Evolutionary conservation across 495 filamentous ascomycete species (phyloP).

Genomic region (Talaromyces borbonicus): DNA sequence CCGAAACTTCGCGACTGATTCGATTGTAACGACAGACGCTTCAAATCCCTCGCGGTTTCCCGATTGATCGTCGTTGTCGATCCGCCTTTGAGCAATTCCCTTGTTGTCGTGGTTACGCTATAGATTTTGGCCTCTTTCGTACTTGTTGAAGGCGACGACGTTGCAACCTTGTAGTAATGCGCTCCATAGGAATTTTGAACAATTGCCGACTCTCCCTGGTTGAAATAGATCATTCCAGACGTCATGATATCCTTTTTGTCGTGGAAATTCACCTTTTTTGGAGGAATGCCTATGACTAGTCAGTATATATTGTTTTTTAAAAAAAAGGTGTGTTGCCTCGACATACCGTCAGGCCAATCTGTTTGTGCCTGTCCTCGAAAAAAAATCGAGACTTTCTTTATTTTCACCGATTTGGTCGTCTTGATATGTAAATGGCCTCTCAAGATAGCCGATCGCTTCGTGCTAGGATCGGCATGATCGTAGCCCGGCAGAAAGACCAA

Average conservation of each 20-base stretch:
- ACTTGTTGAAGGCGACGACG: conserved; percentile 31
- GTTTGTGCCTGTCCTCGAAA: conserved; percentile 81
- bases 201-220: conserved; percentile 48
- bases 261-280: conserved; percentile 60
- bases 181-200: conserved; percentile 53
- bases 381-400: conserved; percentile 84
- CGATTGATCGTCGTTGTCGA: conserved; percentile 24
- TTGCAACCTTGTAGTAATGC: conserved; percentile 35
- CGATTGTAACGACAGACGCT: conserved; percentile 66
- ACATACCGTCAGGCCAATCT: conserved; percentile 87
- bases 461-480: conserved; percentile 63
- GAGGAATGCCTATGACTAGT: conserved; percentile 67
- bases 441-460: conserved; percentile 71
- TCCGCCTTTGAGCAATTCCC: conserved; percentile 31
- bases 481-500: conserved; percentile 85
- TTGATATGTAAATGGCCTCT: conserved; percentile 75
- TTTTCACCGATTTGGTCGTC: conserved; percentile 82
- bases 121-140: conserved; percentile 34
- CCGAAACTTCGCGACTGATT: conserved; percentile 80
- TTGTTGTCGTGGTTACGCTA: conserved; percentile 28
- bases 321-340: no score
- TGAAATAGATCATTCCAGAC: conserved; percentile 38
- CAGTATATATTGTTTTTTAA: no score
- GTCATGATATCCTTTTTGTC: conserved; percentile 57
- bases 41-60: conserved; percentile 40